Evolutionary conservation across 164 flowering plant species (phyloP), one percentile per base, ranked within the genome.

Genomic region (Aristolochia fimbriata): DNA sequence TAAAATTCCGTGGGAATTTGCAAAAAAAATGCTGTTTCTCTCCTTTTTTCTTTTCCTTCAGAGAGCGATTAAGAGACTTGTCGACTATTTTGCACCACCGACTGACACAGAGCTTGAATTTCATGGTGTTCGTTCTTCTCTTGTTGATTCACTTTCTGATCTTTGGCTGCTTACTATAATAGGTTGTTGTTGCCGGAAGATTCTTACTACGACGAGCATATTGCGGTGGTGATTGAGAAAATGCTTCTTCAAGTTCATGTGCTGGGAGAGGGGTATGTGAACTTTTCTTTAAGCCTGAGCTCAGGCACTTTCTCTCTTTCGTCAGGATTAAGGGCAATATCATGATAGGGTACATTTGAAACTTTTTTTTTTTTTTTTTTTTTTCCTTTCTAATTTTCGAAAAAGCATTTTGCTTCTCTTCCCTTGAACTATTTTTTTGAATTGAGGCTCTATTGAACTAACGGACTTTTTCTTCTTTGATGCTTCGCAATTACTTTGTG

Each of bases 261-360:
- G 64, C 66, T 85, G 11, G 95, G 95, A 60, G 79, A 79, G 74
- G 95, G 97, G 97, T 90, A 84, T 66, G 85, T 55, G 33, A 43
- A 23, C 41, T 62, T n/a, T n/a, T 57, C 19, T 53, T 62, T 51
- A 22, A n/a, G 30, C 30, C 30, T 27, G 3, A 27, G 30, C 30
- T 27, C 5, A 27, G 30, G 30, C 30, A 2, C 30, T 27, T 10
- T 37, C 43, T 37, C 43, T 37, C 43, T 37, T 10, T 37, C 43
- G n/a, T n/a, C n/a, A n/a, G n/a, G n/a, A n/a, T n/a, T n/a, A n/a
- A n/a, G n/a, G n/a, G n/a, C n/a, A n/a, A n/a, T n/a, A n/a, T n/a
- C n/a, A n/a, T n/a, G n/a, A n/a, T n/a, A n/a, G n/a, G n/a, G n/a
- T n/a, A n/a, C n/a, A n/a, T n/a, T n/a, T n/a, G n/a, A n/a, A n/a